Evolutionary conservation across 257 asterid genomes (phyloP).

Genomic region (Haberlea rhodopensis): DNA sequence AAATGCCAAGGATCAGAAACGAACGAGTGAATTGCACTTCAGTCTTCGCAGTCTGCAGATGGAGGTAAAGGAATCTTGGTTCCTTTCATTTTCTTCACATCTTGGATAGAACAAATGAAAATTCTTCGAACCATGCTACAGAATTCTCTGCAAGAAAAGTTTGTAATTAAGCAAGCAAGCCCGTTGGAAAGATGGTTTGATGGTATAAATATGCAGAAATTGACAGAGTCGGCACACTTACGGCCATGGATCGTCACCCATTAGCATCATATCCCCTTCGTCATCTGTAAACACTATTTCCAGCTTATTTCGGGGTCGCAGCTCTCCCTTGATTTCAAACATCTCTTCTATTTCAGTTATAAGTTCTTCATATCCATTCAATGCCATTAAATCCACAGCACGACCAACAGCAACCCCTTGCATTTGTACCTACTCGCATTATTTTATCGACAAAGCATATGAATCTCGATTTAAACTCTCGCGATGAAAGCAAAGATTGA

Average conservation of each 20-base stretch:
- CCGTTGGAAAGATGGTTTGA: background rate
- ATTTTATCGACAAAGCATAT: constrained; percentile 24
- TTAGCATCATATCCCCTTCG: constrained; percentile 95
- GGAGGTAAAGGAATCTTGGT: constrained; percentile 44
- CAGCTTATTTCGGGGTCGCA: constrained; percentile 66
- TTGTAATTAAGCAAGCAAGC: too few species aligned
- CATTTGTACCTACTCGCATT: constrained; percentile 78
- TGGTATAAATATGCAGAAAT: background rate
- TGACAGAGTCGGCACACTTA: constrained; percentile 39
- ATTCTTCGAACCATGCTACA: constrained; percentile 73
- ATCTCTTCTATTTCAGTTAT: constrained; percentile 74
- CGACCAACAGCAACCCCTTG: constrained; percentile 96
- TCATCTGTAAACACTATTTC: constrained; percentile 82
- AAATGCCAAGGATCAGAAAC: background rate
- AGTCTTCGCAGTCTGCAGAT: constrained; percentile 43
- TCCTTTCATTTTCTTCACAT: constrained; percentile 69
- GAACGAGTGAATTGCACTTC: constrained; percentile 11
- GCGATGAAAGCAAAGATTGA: background rate
- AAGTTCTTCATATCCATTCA: constrained; percentile 77
- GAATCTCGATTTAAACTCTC: constrained; percentile 7
- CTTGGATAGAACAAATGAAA: constrained; percentile 68
- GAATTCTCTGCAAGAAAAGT: constrained; percentile 59
- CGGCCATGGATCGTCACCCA: constrained; percentile 99
- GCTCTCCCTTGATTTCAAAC: constrained; percentile 86
- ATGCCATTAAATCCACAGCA: constrained; percentile 71